phyloP scores from a whole-genome alignment of 805 yeast species.

The Yarrowia porcina region DNA sequence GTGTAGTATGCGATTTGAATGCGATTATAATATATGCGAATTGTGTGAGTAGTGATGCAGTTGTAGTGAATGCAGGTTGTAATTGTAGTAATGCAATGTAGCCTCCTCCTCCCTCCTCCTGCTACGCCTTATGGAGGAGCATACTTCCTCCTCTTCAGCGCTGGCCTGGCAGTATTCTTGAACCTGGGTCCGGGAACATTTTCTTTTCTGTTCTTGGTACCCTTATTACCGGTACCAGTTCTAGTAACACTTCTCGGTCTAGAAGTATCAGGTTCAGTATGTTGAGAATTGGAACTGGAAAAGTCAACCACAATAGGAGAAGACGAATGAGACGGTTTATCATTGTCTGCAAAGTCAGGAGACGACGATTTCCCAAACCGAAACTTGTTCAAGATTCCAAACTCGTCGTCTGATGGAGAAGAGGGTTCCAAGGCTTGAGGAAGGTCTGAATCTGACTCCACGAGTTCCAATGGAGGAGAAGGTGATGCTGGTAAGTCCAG shows the following conservation, averaged over 20 bases:
- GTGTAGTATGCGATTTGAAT: no score
- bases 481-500: no score
- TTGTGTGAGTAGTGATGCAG: no score
- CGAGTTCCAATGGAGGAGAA: no score
- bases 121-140: background rate
- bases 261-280: background rate
- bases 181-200: background rate
- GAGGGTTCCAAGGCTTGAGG: background rate
- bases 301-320: background rate
- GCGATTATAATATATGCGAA: no score
- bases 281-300: background rate
- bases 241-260: no score
- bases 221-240: no score
- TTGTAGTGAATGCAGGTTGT: no score
- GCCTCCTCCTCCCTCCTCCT: background rate
- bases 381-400: background rate
- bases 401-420: background rate
- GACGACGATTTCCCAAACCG: background rate
- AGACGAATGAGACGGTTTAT: background rate
- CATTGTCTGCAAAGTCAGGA: no score
- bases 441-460: no score
- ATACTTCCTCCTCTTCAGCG: background rate
- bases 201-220: no score
- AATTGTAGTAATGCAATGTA: no score
- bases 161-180: background rate